Evolutionary conservation across 2,329 filamentous ascomycete genomes (phyloP).

Genomic region (Metarhizium anisopliae): DNA sequence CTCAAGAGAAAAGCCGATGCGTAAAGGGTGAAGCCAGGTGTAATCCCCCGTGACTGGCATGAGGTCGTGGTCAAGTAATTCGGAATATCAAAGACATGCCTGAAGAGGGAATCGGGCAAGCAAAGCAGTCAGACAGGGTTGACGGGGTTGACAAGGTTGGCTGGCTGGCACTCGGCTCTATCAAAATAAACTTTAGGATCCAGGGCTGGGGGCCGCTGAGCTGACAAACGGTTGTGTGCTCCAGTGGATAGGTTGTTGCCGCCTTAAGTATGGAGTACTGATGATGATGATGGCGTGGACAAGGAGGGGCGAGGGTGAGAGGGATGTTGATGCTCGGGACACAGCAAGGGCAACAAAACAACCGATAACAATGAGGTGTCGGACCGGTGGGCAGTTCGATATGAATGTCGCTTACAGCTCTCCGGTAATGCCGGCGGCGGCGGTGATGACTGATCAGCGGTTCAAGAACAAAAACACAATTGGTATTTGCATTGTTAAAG

Average conservation of each 20-base stretch:
- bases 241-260: background rate
- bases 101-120: background rate
- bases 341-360: no score
- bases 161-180: no score
- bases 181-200: background rate
- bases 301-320: background rate
- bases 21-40: slow-evolving; percentile 8
- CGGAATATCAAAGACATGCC: no score
- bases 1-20: slow-evolving; percentile 18
- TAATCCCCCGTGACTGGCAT: background rate
- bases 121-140: no score
- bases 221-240: background rate
- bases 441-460: no score
- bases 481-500: no score
- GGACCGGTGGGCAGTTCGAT: no score
- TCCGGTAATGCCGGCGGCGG: no score
- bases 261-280: background rate
- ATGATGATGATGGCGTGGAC: background rate
- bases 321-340: background rate
- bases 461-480: no score
- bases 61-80: background rate
- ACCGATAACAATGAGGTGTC: no score
- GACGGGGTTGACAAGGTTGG: background rate
- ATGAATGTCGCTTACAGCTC: no score
- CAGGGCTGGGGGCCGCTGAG: background rate